Base-by-base conservation (phyloP, 164 flowering plant species). In the Piper betle region DNA sequence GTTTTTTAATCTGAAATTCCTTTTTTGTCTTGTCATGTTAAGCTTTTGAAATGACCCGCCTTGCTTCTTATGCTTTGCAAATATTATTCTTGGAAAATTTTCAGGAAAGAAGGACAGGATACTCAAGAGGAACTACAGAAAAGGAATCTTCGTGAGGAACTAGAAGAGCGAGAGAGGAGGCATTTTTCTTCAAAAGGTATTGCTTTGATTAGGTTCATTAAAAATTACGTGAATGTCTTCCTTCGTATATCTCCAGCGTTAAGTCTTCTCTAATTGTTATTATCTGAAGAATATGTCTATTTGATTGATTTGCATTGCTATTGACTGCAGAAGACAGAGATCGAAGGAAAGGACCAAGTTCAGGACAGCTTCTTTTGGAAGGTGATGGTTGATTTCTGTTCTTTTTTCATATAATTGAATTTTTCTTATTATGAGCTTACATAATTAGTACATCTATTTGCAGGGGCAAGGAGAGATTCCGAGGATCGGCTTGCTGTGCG, bases 61-160 rank as follows among this genome's bases (percentile, higher is more conserved):
- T 25, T 62, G 63, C 12, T 55, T n/a, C 17, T 6, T 57, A 15
- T 39, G 25, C 19, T 15, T 20, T 50, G 12, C 41, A 12, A 1
- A 33, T 2, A 4, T 19, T 20, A 20, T 20, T 3, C 60, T 37
- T 4, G 33, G 59, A 69, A 12, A n/a, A n/a, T n/a, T n/a, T n/a
- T n/a, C 80, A 92, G 98, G 65, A 88, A 69, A 74, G 98, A 93
- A 25, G 98, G 98, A 39, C 98, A 93, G 64, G 94, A 90, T 69
- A 93, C 98, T 52, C 84, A 83, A 55, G 96, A 90, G 8, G 98
- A 93, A 61, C 63, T 93, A 72, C 84, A 84, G 72, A 90, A 79
- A 82, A 84, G 92, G 76, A 79, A 88, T 67, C 91, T 93, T 43
- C 76, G 89, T 7, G 86, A 84, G 2, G 99, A 93, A 80, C 78